phyloP scores from a whole-genome alignment of 1,139 yeast genomes.

The Pichia sp. region DNA sequence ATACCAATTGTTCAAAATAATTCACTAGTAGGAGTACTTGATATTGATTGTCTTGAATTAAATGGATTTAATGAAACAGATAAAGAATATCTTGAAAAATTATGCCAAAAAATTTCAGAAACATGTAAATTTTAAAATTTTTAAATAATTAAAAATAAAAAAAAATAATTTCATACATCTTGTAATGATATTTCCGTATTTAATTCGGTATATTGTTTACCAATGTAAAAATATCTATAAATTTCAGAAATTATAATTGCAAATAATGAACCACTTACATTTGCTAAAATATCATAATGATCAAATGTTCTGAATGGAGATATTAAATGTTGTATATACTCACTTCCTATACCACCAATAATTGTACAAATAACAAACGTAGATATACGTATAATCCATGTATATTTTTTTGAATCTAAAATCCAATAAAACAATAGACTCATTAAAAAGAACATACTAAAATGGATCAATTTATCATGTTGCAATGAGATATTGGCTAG shows the following conservation, averaged over 20 bases:
- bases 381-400: constrained; percentile 16
- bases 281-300: constrained; percentile 24
- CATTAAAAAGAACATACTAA: constrained; percentile 26
- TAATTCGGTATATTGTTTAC: not conserved
- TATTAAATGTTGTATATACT: constrained; percentile 25
- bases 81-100: constrained; percentile 47
- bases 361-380: constrained; percentile 25
- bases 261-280: constrained; percentile 23
- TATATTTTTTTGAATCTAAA: constrained; percentile 19
- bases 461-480: constrained; percentile 28
- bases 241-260: constrained; percentile 22
- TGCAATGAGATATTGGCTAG: constrained; percentile 27
- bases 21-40: constrained; percentile 65
- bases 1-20: constrained; percentile 55
- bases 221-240: not conserved
- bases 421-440: constrained; percentile 28
- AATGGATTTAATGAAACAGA: constrained; percentile 67
- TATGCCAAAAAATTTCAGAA: constrained; percentile 46
- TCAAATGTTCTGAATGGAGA: constrained; percentile 28
- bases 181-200: not conserved
- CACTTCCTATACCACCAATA: constrained; percentile 29
- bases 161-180: no score
- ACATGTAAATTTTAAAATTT: constrained; percentile 36
- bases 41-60: constrained; percentile 66
- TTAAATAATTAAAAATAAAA: no score